Percentiles rank a stretch among this genome's conserved stretches.
phyloP scores from a whole-genome alignment of 306 rosid species.

The Vigna trinervia region DNA sequence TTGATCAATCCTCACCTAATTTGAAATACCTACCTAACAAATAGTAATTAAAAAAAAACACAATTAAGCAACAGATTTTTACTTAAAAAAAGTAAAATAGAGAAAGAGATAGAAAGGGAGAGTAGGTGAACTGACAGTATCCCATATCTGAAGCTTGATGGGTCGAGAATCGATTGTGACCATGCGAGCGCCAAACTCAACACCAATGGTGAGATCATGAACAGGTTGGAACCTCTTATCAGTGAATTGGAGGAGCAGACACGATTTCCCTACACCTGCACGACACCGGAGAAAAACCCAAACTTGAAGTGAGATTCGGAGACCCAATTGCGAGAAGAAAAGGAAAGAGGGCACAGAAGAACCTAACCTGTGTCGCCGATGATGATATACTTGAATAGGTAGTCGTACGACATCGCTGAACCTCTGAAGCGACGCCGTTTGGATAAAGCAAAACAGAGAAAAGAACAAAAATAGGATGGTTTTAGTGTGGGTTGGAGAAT shows the following conservation, averaged over 20 bases:
- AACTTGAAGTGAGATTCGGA: conserved; percentile 24
- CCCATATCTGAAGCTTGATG: conserved; percentile 98
- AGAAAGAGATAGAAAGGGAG: background rate
- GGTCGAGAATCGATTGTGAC: conserved; percentile 84
- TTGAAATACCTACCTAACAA: conserved; percentile 4
- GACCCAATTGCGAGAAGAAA: conserved; percentile 36
- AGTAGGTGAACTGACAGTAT: conserved; percentile 64
- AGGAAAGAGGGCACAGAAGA: background rate
- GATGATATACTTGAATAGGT: conserved; percentile 97
- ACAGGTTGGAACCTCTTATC: conserved; percentile 98
- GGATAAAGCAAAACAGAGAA: background rate
- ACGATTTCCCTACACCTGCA: conserved; percentile 94
- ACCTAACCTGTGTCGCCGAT: conserved; percentile 99
- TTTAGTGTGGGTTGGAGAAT: background rate
- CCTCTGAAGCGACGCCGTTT: conserved; percentile 33
- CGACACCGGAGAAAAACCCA: conserved; percentile 39
- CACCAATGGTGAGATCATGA: conserved; percentile 97
- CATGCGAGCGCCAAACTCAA: conserved; percentile 98
- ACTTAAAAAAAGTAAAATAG: too few species aligned
- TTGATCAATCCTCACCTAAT: conserved; percentile 13
- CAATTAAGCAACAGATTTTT: too few species aligned
- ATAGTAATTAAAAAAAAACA: background rate
- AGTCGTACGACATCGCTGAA: conserved; percentile 82
- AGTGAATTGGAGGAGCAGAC: conserved; percentile 92
- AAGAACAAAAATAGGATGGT: background rate